These are phyloP conservation scores for Bondarzewia mesenterica DNA, from an alignment of 1,284 basidiomycete species.

Conservation along the genomic window DNA sequence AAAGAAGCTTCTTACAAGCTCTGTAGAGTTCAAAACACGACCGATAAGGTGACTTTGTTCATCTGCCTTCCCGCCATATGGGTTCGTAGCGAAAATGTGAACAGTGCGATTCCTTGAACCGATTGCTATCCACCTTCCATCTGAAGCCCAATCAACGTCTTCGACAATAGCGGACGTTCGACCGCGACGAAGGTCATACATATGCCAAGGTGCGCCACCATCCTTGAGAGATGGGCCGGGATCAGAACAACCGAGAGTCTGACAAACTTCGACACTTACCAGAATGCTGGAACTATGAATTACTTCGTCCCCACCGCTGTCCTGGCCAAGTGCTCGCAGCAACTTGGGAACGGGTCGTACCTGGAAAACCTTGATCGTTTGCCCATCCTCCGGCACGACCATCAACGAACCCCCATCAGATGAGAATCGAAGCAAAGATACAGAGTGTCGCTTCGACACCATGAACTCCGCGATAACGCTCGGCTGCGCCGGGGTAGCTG, in stretches of 20 bases:
- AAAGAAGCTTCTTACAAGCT: conserved; percentile 32
- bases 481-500: conserved; percentile 11
- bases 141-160: conserved; percentile 45
- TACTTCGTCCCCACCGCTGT: not conserved
- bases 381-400: conserved; percentile 53
- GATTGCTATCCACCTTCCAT: conserved; percentile 67
- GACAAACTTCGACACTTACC: not conserved
- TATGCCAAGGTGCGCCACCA: conserved; percentile 40
- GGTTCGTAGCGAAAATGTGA: conserved; percentile 73
- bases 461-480: conserved; percentile 39
- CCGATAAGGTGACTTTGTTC: conserved; percentile 55
- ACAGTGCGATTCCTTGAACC: conserved; percentile 55
- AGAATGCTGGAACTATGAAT: not conserved
- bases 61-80: conserved; percentile 65
- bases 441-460: conserved; percentile 36
- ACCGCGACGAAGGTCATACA: conserved; percentile 67
- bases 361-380: conserved; percentile 48
- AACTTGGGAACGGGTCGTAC: conserved; percentile 33
- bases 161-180: conserved; percentile 62
- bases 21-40: conserved; percentile 45
- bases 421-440: conserved; percentile 51
- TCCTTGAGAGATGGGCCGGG: too few relatives aligned
- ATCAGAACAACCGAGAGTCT: not conserved
- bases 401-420: conserved; percentile 51
- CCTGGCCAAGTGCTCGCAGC: conserved; percentile 8